Conservation (phyloP, 495 filamentous ascomycete genomes). For the Penicillium psychrofluorescens region DNA sequence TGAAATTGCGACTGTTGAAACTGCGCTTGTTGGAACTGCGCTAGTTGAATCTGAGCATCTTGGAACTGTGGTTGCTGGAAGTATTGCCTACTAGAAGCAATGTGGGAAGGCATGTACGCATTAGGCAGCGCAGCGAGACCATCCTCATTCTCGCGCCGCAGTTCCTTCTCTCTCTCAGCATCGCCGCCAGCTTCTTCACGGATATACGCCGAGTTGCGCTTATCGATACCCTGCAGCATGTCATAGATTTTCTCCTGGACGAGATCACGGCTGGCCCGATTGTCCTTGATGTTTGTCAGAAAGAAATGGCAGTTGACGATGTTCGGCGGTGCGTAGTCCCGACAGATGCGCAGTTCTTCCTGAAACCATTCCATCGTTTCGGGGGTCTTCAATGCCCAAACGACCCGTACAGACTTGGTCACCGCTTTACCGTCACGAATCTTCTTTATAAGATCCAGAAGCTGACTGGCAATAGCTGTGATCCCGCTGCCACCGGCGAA, state of each 20-base stretch:
- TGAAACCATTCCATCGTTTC: constrained; percentile 98
- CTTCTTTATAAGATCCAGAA: constrained; percentile 86
- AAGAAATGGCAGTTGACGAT: constrained; percentile 90
- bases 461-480: constrained; percentile 83
- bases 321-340: constrained; percentile 75
- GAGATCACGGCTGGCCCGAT: constrained; percentile 51
- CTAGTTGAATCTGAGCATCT: too few species aligned
- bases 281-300: constrained; percentile 51
- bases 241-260: constrained; percentile 81
- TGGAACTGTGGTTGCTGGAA: constrained; percentile 2
- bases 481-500: constrained; percentile 93
- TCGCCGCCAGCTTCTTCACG: constrained; percentile 76
- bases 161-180: constrained; percentile 64
- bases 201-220: constrained; percentile 75
- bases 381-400: constrained; percentile 83
- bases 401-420: constrained; percentile 78
- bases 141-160: constrained; percentile 82
- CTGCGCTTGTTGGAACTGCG: too few species aligned
- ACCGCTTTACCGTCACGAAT: constrained; percentile 91
- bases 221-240: constrained; percentile 71
- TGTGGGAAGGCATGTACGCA: constrained; percentile 22
- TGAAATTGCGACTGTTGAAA: background rate
- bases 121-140: constrained; percentile 71
- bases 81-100: constrained; percentile 9
- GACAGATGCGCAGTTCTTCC: constrained; percentile 85